These are phyloP conservation scores for Leccinellum albellum DNA, from an alignment of 768 basidiomycete genomes.

Conservation along the genomic window DNA sequence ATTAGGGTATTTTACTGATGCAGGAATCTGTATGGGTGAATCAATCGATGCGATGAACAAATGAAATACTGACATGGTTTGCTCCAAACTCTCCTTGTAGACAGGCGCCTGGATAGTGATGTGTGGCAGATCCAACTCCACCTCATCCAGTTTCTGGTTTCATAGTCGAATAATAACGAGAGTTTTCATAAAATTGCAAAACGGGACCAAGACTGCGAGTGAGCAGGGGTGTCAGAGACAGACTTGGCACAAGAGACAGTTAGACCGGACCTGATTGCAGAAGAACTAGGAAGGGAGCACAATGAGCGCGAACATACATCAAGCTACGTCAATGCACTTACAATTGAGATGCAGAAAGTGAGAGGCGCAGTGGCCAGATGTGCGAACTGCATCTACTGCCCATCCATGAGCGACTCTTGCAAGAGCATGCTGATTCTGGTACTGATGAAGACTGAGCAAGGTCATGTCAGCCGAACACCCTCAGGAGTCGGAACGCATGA, in stretches of 20 bases:
- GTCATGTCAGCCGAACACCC: conserved; percentile 2
- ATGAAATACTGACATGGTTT: conserved; percentile 65
- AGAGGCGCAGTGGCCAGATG: conserved; percentile 65
- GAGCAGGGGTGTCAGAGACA: background rate
- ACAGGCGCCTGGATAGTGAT: conserved; percentile 82
- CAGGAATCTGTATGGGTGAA: background rate
- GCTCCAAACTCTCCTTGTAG: conserved; percentile 80
- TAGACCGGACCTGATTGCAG: conserved; percentile 49
- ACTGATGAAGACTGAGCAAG: conserved; percentile 58
- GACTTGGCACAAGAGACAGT: conserved; percentile 23
- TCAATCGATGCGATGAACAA: background rate
- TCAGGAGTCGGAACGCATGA: background rate
- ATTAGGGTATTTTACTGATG: no score
- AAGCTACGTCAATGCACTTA: conserved; percentile 33
- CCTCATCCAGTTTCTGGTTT: conserved; percentile 57
- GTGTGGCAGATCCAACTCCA: conserved; percentile 66
- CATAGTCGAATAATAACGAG: conserved; percentile 74
- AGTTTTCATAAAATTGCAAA: conserved; percentile 82
- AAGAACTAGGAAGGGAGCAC: conserved; percentile 53
- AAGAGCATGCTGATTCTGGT: conserved; percentile 57
- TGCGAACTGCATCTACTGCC: conserved; percentile 56
- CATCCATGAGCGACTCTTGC: conserved; percentile 66
- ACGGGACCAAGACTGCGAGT: conserved; percentile 67
- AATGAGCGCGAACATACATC: background rate
- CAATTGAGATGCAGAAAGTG: conserved; percentile 72